Evolutionary conservation across 257 asterid genomes (phyloP), one percentile per base, ranked within the genome.

Genomic region (Anisodus tanguticus): DNA sequence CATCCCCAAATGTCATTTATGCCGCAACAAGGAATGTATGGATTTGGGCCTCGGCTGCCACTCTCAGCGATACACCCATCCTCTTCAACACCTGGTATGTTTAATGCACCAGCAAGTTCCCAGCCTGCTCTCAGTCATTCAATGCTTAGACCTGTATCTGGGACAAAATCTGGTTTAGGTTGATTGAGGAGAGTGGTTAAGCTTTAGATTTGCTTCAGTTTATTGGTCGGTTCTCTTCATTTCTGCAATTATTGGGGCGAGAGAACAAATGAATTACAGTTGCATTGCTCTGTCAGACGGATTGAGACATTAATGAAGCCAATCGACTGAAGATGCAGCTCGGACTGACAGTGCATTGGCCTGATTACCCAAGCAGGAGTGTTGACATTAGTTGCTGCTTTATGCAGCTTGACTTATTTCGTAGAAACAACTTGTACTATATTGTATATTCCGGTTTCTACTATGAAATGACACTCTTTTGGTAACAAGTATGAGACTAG

Each of bases 21-120:
- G 91, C 93, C 90, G 49, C 98, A 94, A 59, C 99, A 89, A 78
- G 91, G 90, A 4, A 88, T 93, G 92, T 95, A 95, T 58, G 96
- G 98, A 78, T 92, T 90, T 19, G 95, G 98, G 47, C 98, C 95
- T 7, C 92, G 98, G 87, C 84, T 91, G 55, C 98, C 98, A 58
- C 94, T 94, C 17, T 93, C 98, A 39, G 92, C 97, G 31, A 86
- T 91, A 83, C 96, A 94, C 74, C 94, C 99, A 2, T 89, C 98
- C 22, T 70, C 97, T 1, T 90, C 99, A 12, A 31, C 90, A 66
- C 85, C 98, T 37, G n/a, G 68, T 68, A 86, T 87, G 87, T 95
- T 89, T 84, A 90, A 84, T 84, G 89, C 94, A 39, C 58, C 93
- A 9, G 66, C 93, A 41, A 92, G 87, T 88, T 84, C 98, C 43